Base-by-base conservation (phyloP, 2,329 filamentous ascomycete genomes). In the Sporothrix sp. region DNA sequence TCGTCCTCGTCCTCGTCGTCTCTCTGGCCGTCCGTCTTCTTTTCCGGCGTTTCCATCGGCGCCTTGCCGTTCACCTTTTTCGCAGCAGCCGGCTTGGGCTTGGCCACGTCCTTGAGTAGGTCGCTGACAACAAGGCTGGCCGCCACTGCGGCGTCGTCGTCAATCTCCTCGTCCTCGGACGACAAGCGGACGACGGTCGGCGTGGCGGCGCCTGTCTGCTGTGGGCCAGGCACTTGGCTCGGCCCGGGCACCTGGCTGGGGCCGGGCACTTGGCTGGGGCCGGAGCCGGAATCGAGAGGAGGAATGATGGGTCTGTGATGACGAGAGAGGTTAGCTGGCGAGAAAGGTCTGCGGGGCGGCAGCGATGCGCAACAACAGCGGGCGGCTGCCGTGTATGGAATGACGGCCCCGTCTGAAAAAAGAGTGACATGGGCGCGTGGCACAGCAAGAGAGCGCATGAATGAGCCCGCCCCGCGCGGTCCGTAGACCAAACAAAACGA, bases 101-200 rank as follows among this genome's bases (percentile, higher is more conserved):
- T 44, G 4, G 33, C 23, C 3, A 33, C 50, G 13, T 42, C 32
- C 25, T 25, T 48, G 14, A 52, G 38, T 4, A 52, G 28, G 16
- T 52, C 51, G 39, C 51, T 52, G 5, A 49, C 39, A 8, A 52
- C 35, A 4, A 54, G 36, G 35, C 36, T 47, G 9, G 52, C 45
- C 2, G 45, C 45, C 4, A 37, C 46, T 9, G 42, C 52, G 6
- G 35, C 36, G 11, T 46, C 37, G 1, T 40, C 43, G 23, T 48
- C 48, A 8, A 28, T 27, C 33, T 48, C 37, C 14, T 52, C 42
- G 18, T 52, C 50, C 25, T 42, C 36, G 13, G 37, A 37, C 9
- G 37, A 43, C 14, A 54, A 33, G 13, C 32, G 46, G 4, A 39
- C 52, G 3, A 52, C 25, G 3, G 37, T 32, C 16, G 30, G 45